These are phyloP conservation scores for Phyllosticta citriasiana DNA, from an alignment of 2,329 filamentous ascomycete genomes.

Conservation along the genomic window DNA sequence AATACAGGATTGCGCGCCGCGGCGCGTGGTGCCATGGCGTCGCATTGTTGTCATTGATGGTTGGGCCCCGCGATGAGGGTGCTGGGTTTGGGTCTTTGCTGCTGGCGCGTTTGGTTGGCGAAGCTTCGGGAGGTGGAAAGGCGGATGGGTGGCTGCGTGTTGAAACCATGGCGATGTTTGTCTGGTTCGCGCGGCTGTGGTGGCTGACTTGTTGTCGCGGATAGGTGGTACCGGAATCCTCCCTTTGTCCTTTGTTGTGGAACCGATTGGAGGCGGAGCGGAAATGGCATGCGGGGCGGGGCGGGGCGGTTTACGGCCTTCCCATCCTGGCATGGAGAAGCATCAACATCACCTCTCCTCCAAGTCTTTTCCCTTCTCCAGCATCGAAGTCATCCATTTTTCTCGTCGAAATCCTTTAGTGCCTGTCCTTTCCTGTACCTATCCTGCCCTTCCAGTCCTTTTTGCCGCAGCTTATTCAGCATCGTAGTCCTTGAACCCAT, in stretches of 20 bases:
- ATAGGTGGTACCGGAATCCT: background rate
- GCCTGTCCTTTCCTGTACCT: no score
- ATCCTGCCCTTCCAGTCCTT: no score
- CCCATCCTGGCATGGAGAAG: background rate
- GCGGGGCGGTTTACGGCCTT: background rate
- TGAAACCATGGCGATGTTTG: slow-evolving; percentile 25
- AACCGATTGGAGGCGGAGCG: background rate
- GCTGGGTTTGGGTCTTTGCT: background rate
- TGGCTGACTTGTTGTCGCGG: background rate
- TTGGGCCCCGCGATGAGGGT: background rate
- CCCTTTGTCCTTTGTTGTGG: no score
- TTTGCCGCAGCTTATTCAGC: no score
- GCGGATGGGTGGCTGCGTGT: slow-evolving; percentile 28
- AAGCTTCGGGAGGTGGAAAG: slow-evolving; percentile 26
- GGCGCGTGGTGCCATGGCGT: slow-evolving; percentile 49
- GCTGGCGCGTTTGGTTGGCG: slow-evolving; percentile 23
- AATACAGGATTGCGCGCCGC: slow-evolving; percentile 51
- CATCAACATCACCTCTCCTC: background rate
- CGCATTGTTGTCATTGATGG: slow-evolving; percentile 13
- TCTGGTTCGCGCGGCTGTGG: background rate
- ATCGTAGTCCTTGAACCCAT: no score
- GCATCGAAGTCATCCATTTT: background rate
- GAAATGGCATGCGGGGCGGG: background rate
- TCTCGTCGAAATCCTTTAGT: background rate
- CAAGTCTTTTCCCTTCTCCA: background rate